Evolutionary conservation across 257 asterid genomes (phyloP), one percentile per base, ranked within the genome.

Genomic region (Przewalskia tangutica): DNA sequence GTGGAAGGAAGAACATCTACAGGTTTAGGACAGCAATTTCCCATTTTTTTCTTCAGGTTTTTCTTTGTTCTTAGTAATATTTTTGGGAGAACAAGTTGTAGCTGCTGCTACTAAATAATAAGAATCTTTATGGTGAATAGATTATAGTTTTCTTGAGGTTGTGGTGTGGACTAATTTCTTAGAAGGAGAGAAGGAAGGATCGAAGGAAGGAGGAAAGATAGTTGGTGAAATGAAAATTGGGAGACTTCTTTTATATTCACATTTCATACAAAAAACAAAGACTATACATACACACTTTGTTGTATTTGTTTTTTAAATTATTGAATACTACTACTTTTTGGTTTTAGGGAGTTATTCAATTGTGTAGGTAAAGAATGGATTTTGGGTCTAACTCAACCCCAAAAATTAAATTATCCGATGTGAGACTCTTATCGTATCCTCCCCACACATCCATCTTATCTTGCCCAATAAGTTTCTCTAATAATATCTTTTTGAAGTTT

Each of bases 1-100:
- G 77, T 12, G 63, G 78, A 7, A 38, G 89, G 87, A 77, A 12
- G 83, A 73, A 18, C 76, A 38, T 83, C 84, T 0, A 84, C 86
- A 77, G 90, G 91, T 80, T 85, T 86, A 3, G 86, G 87, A 83
- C 87, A 89, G 78, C 91, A 89, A 86, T 82, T 86, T 62, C 91
- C 91, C 91, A 89, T 88, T 23, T 73, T 53, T 63, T 18, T 77
- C 58, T 54, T 44, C 18, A 14, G 4, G 9, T 14, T 5, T 46
- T 13, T 12, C 6, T 14, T 20, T 34, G 12, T 11, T 32, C 13
- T 9, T 53, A 6, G 1, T 11, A 23, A 59, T 36, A 38, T 46
- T 6, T 48, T 27, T 23, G 23, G 14, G 27, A 46, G 60, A 48
- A 73, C 20, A 20, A 73, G 23, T 73, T 65, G 17, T 36, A 8